Evolutionary conservation across 2,329 filamentous ascomycete genomes (phyloP), one percentile per base, ranked within the genome.

Genomic region (Nannizzia gypsea): DNA sequence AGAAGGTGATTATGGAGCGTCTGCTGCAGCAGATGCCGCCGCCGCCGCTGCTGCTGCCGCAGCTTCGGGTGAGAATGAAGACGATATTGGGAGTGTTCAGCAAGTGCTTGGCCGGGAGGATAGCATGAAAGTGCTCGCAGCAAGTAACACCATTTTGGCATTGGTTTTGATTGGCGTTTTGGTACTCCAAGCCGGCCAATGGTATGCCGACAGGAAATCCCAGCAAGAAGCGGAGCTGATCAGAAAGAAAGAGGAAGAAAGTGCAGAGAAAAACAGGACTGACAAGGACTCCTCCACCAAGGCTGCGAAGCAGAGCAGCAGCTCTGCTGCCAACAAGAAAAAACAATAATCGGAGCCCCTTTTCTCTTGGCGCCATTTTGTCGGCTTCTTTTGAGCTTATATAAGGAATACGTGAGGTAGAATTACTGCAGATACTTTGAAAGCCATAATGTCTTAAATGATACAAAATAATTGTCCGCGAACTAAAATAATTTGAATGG

Each of bases 131-230:
- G 92, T 99, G 15, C 79, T 97, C 68, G 85, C 90, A 34, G 93
- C 93, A 6, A 96, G 90, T 73, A 96, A 99, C 75, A 97, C 93
- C 2, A 99, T 99, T 71, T 76, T 97, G 60, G 93, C 92, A 38
- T 81, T 99, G 50, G 90, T 99, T 31, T 76, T 99, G 58, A 86
- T 97, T 2, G 93, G 93, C 3, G 89, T 99, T 8, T 73, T 99
- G 65, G 89, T 96, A 36, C 76, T 99, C 69, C 93, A 99, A 82
- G 90, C 90, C 20, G 93, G 93, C 9, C 90, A 97, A 81, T 97
- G 92, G 93, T 99, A 99, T 77, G 93, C 93, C 26, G 91, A 97
- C 81, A 82, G 89, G 71, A 95, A 95, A 77, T 91, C 97, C 74
- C 81, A 81, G 69, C 87, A 91, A 71, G 91, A 96, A 73, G 80